A percentile compares a stretch with the other conserved stretches of the same genome.
These are phyloP conservation scores for Penicillium coprophilum DNA, from an alignment of 495 filamentous ascomycete genomes.

Conservation along the genomic window DNA sequence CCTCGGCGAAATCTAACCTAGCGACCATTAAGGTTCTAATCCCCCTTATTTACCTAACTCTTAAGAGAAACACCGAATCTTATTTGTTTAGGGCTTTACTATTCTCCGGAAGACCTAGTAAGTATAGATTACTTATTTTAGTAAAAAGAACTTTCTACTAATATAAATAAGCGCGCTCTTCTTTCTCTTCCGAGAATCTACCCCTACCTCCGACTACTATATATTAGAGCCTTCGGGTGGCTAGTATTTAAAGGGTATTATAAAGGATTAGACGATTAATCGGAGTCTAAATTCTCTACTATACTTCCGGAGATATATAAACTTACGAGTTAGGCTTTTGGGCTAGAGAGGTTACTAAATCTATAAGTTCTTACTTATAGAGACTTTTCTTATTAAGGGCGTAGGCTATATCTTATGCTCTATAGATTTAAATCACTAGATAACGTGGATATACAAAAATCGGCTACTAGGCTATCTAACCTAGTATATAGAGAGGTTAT, in stretches of 20 bases:
- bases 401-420: neutral
- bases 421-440: slow-evolving; percentile 1
- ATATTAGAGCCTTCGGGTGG: slow-evolving; percentile 1
- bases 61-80: too few species aligned
- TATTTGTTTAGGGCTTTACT: too few species aligned
- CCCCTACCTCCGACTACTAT: slow-evolving; percentile 1
- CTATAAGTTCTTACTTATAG: slow-evolving; percentile 2
- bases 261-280: slow-evolving; percentile 3
- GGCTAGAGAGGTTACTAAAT: neutral
- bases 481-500: slow-evolving; percentile 2
- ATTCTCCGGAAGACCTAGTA: too few species aligned
- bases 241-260: neutral
- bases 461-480: neutral
- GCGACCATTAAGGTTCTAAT: too few species aligned
- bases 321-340: slow-evolving; percentile 1
- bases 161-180: slow-evolving; percentile 2
- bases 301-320: neutral
- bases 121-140: neutral
- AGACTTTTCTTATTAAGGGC: slow-evolving; percentile 4
- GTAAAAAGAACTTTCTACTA: slow-evolving; percentile 6
- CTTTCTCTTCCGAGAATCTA: slow-evolving; percentile 2
- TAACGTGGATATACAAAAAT: slow-evolving; percentile 1
- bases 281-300: slow-evolving; percentile 4
- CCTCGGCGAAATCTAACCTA: too few species aligned
- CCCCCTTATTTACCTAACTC: too few species aligned